Percentiles rank a stretch among this genome's conserved stretches.
Conservation (phyloP, 2,329 filamentous ascomycete genomes). For the Cercospora citrullina region DNA sequence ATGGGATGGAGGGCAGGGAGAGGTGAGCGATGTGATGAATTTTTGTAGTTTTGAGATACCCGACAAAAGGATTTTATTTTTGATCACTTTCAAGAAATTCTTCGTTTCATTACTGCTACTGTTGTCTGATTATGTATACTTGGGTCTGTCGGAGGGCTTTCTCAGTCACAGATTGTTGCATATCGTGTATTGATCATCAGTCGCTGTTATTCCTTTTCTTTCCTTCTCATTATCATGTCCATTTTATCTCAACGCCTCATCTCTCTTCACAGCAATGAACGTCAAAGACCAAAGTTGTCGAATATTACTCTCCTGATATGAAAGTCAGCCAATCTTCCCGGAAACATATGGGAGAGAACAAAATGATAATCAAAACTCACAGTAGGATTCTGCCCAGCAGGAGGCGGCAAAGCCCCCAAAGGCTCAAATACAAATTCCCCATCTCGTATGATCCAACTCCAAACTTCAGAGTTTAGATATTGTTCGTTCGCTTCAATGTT, state of each 20-base stretch:
- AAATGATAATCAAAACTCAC: neutral
- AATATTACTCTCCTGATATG: conserved; percentile 15
- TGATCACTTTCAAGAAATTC: too few relatives aligned
- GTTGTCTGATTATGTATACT: too few relatives aligned
- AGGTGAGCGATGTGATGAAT: neutral
- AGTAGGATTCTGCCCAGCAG: conserved; percentile 1
- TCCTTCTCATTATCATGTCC: too few relatives aligned
- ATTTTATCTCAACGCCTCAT: neutral
- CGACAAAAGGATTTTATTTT: neutral
- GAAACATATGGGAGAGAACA: too few relatives aligned
- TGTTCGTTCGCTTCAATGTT: conserved; percentile 57
- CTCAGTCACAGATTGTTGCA: too few relatives aligned
- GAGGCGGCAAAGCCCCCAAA: conserved; percentile 48
- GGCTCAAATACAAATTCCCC: conserved; percentile 52
- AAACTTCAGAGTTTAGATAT: conserved; percentile 60
- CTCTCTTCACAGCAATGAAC: conserved; percentile 55
- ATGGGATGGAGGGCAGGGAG: neutral
- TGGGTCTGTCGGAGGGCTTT: too few relatives aligned
- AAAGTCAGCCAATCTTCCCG: neutral
- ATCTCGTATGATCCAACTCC: conserved; percentile 60
- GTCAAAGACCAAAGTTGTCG: conserved; percentile 59
- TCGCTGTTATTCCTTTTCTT: too few relatives aligned
- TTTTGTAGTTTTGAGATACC: neutral
- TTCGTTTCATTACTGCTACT: too few relatives aligned
- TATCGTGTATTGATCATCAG: too few relatives aligned